These are phyloP conservation scores for Solanum piurae DNA, from an alignment of 257 asterid species.

Conservation along the genomic window DNA sequence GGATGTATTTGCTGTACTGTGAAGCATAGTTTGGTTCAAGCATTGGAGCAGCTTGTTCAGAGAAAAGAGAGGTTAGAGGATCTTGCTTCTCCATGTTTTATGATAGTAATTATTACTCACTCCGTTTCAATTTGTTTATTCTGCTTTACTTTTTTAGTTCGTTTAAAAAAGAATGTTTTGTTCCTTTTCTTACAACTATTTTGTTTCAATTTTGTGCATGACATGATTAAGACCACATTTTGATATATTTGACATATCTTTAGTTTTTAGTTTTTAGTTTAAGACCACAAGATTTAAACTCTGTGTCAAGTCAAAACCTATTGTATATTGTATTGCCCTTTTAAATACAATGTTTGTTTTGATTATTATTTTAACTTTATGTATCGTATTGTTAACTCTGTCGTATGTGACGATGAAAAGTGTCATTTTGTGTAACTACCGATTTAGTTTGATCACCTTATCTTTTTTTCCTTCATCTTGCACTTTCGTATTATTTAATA, in stretches of 20 bases:
- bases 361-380: neutral
- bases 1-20: slow-evolving; percentile 97
- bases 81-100: neutral
- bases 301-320: neutral
- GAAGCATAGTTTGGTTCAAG: slow-evolving; percentile 97
- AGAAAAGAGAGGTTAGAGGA: slow-evolving; percentile 70
- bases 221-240: neutral
- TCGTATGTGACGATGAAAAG: neutral
- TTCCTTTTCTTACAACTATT: neutral
- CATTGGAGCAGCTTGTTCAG: slow-evolving; percentile 94
- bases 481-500: neutral
- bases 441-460: neutral
- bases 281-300: neutral
- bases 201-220: neutral
- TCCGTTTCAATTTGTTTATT: neutral
- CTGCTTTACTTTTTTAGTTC: neutral
- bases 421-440: neutral
- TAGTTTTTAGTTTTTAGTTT: neutral
- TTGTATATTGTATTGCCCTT: neutral
- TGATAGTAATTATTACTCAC: neutral
- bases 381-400: neutral
- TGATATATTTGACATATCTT: neutral
- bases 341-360: neutral
- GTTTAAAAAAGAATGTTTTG: neutral
- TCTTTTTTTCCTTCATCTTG: neutral